Evolutionary conservation across 73 alveolate species (phyloP).

Genomic region (Paramecium octaurelia): DNA sequence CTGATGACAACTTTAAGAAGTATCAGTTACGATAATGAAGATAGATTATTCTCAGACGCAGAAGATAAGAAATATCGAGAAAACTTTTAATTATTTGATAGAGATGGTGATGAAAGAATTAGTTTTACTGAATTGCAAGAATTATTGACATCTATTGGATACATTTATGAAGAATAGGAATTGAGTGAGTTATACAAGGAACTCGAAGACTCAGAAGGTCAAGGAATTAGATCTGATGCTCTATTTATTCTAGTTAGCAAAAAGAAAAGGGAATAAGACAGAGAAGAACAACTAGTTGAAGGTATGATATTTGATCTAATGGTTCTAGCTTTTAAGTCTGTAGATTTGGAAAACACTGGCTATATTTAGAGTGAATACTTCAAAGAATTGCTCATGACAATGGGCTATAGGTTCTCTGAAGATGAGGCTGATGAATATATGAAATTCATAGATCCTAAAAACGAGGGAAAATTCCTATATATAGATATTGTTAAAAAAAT

Average conservation of each 20-base stretch:
- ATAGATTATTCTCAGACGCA: background rate
- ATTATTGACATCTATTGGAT: background rate
- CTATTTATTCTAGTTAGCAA: background rate
- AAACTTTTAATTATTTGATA: conserved; percentile 8
- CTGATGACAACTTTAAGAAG: conserved; percentile 6
- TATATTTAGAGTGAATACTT: background rate
- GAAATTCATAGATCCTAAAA: conserved; percentile 27
- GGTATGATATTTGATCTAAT: background rate
- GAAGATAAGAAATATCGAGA: conserved; percentile 38
- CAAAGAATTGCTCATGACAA: conserved; percentile 11
- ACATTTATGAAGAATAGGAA: conserved; percentile 2
- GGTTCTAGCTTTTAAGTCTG: background rate
- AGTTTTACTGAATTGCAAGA: background rate
- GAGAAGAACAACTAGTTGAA: background rate
- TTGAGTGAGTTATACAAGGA: background rate
- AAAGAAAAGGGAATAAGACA: conserved; percentile 25
- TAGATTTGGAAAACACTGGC: background rate
- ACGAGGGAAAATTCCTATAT: background rate
- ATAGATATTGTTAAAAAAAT: conserved; percentile 20
- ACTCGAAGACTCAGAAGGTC: background rate
- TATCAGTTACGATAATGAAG: background rate
- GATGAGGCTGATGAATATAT: conserved; percentile 37
- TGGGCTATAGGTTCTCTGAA: background rate
- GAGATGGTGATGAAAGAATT: conserved; percentile 9
- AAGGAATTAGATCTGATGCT: conserved; percentile 9